Conservation (phyloP, 495 filamentous ascomycete species). For the Mytilinidion resinicola region DNA sequence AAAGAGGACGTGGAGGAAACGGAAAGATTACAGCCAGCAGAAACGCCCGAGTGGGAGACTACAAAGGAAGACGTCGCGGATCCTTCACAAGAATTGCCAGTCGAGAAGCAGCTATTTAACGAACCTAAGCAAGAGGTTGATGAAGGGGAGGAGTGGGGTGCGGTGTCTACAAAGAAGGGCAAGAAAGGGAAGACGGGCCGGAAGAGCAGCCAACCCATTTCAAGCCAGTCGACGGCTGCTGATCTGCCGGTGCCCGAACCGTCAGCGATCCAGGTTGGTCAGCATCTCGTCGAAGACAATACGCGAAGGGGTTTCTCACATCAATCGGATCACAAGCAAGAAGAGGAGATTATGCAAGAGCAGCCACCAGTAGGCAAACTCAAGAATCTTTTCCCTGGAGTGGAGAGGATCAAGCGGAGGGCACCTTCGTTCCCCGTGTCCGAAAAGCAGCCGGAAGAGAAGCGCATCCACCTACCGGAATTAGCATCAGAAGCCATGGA, state of each 20-base stretch:
- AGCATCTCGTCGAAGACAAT: neutral
- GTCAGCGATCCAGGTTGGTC: too few species aligned
- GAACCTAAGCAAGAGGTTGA: neutral
- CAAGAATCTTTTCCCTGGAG: slow-evolving; percentile 16
- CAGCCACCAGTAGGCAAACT: slow-evolving; percentile 6
- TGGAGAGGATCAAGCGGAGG: slow-evolving; percentile 29
- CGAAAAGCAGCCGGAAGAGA: slow-evolving; percentile 20
- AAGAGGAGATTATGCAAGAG: slow-evolving; percentile 10
- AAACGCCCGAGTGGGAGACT: neutral
- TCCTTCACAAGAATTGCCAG: neutral
- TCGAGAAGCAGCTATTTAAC: neutral
- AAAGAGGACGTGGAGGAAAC: neutral
- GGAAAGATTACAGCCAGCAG: neutral
- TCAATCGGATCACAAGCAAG: slow-evolving; percentile 12
- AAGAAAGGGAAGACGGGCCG: slow-evolving; percentile 13
- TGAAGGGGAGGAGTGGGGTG: neutral
- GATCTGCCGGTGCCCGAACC: too few species aligned
- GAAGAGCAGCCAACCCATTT: slow-evolving; percentile 1
- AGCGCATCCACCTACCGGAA: slow-evolving; percentile 21
- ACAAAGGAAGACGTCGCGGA: neutral
- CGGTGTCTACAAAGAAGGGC: slow-evolving; percentile 14
- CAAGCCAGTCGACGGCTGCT: too few species aligned
- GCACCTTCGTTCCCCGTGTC: slow-evolving; percentile 14
- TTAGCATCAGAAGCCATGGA: neutral
- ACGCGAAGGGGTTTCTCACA: neutral